Evolutionary conservation across 2,329 filamentous ascomycete genomes (phyloP).

Genomic region (Didymella segeticola): DNA sequence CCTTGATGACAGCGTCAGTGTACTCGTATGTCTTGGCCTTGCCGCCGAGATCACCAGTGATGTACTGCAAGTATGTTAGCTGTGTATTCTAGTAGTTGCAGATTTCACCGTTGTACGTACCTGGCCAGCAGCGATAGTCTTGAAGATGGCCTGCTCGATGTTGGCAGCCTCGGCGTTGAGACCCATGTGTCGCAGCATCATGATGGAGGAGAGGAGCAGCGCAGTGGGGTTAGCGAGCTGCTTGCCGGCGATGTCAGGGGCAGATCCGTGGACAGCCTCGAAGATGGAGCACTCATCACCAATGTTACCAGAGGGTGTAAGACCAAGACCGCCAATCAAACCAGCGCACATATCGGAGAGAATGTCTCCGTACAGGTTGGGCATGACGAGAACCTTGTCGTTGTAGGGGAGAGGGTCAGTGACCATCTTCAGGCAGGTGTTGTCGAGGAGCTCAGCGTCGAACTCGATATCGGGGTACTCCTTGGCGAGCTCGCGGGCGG

Average conservation of each 20-base stretch:
- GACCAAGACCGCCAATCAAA: slow-evolving; percentile 94
- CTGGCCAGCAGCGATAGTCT: slow-evolving; percentile 95
- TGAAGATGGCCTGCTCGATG: slow-evolving; percentile 95
- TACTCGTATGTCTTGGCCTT: slow-evolving; percentile 97
- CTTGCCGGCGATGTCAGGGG: slow-evolving; percentile 96
- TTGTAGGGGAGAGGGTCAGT: slow-evolving; percentile 96
- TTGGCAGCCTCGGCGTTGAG: slow-evolving; percentile 81
- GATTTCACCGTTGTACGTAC: slow-evolving; percentile 49
- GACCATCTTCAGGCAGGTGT: slow-evolving; percentile 98
- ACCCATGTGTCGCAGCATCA: slow-evolving; percentile 99
- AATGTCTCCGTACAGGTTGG: slow-evolving; percentile 99
- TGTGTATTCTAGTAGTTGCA: not conserved
- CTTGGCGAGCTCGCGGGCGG: slow-evolving; percentile 84
- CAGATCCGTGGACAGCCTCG: slow-evolving; percentile 97
- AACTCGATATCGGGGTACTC: slow-evolving; percentile 97
- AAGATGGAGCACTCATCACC: slow-evolving; percentile 99
- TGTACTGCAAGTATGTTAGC: slow-evolving; percentile 56
- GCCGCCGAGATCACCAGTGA: slow-evolving; percentile 95
- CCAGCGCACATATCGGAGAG: slow-evolving; percentile 99
- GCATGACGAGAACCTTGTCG: slow-evolving; percentile 97
- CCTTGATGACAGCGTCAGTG: slow-evolving; percentile 85
- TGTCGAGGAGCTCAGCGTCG: slow-evolving; percentile 97
- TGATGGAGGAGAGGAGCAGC: slow-evolving; percentile 92
- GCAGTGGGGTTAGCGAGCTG: slow-evolving; percentile 96
- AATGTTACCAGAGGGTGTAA: slow-evolving; percentile 98